phyloP scores from a whole-genome alignment of 1,284 basidiomycete genomes.

The Ganoderma leucocontextum region DNA sequence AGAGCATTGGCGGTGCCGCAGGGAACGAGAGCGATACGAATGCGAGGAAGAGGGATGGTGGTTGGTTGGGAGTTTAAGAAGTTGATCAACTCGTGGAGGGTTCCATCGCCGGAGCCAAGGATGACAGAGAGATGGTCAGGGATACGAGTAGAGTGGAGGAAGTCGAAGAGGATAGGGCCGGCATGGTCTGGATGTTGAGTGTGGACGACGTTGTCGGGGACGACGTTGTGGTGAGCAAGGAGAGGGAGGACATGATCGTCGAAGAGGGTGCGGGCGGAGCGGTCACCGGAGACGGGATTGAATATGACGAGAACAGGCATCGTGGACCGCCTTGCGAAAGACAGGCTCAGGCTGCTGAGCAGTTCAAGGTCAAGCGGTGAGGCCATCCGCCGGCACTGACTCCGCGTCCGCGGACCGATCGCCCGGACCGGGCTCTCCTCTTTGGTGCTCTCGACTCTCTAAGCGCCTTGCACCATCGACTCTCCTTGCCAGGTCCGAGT shows the following conservation, averaged over 20 bases:
- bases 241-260: constrained; percentile 69
- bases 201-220: constrained; percentile 51
- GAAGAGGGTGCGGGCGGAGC: constrained; percentile 57
- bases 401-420: too few relatives aligned
- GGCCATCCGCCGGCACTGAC: too few relatives aligned
- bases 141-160: constrained; percentile 39
- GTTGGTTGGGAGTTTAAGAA: constrained; percentile 50
- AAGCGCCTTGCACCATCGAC: constrained; percentile 7
- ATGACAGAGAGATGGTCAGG: constrained; percentile 52
- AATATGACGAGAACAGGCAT: constrained; percentile 52
- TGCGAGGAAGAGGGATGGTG: constrained; percentile 26
- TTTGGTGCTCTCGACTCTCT: constrained; percentile 23
- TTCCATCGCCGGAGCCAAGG: constrained; percentile 90
- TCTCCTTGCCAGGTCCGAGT: too few relatives aligned
- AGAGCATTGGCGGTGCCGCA: constrained; percentile 95
- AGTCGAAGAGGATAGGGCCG: constrained; percentile 57
- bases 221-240: constrained; percentile 52
- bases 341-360: not conserved
- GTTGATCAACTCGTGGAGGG: constrained; percentile 86
- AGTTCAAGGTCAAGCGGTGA: not conserved
- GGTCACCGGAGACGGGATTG: constrained; percentile 58
- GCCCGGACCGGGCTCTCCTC: constrained; percentile 1
- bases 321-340: not conserved
- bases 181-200: constrained; percentile 69
- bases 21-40: constrained; percentile 69